Evolutionary conservation across 176 grass and related monocot species (phyloP).

Genomic region (Melocanna baccifera): DNA sequence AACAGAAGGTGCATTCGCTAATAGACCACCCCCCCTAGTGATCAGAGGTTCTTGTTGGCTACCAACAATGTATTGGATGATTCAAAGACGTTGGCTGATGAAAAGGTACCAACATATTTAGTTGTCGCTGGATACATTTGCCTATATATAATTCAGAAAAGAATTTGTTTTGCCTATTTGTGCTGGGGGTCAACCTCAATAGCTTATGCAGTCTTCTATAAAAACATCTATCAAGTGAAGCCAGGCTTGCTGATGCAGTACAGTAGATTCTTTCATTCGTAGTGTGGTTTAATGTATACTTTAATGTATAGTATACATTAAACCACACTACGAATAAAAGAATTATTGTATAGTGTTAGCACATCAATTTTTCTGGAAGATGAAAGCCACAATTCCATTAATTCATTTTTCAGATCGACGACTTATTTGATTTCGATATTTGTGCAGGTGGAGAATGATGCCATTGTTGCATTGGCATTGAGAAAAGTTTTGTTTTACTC

Average conservation of each 20-base stretch:
- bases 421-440: neutral
- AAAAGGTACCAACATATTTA: conserved; percentile 41
- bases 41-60: conserved; percentile 49
- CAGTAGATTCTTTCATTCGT: neutral
- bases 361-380: neutral
- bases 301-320: no score
- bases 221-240: neutral
- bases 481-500: conserved; percentile 46
- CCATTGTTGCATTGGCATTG: conserved; percentile 58
- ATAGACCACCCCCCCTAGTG: conserved; percentile 46
- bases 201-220: neutral
- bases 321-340: no score
- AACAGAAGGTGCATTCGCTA: conserved; percentile 65
- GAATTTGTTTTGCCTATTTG: neutral
- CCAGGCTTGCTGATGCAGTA: neutral
- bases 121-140: neutral
- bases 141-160: neutral
- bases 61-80: conserved; percentile 60
- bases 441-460: conserved; percentile 72
- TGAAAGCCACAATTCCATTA: neutral
- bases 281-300: neutral
- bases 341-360: neutral
- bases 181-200: neutral
- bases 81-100: conserved; percentile 38
- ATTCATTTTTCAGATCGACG: neutral